phyloP scores from a whole-genome alignment of 2,329 filamentous ascomycete species.

The Elsinoe ampelina region DNA sequence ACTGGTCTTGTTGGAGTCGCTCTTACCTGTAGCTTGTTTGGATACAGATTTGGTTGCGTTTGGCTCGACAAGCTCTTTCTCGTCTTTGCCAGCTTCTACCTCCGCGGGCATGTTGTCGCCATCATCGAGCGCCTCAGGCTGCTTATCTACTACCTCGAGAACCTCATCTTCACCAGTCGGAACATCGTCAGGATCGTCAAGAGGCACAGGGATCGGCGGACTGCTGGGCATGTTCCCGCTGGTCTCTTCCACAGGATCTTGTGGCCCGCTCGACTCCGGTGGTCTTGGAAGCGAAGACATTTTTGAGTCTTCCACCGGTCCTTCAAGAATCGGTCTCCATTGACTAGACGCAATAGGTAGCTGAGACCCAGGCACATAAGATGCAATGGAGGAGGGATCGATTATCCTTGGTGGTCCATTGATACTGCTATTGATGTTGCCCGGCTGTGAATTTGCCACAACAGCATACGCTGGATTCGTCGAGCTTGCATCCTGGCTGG shows the following conservation, averaged over 20 bases:
- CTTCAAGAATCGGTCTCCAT: conserved; percentile 19
- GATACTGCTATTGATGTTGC: conserved; percentile 22
- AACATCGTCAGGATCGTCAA: conserved; percentile 2
- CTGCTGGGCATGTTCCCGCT: conserved; percentile 26
- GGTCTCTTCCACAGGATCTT: conserved; percentile 18
- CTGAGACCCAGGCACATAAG: conserved; percentile 29
- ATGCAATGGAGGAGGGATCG: conserved; percentile 29
- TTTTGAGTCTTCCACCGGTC: conserved; percentile 3
- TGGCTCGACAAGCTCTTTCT: conserved; percentile 14
- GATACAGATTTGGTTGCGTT: background rate
- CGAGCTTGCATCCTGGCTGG: conserved; percentile 1
- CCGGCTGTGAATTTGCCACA: conserved; percentile 38
- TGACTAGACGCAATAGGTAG: conserved; percentile 25
- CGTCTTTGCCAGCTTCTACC: too few species aligned
- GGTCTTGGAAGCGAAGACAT: conserved; percentile 19
- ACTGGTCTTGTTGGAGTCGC: conserved; percentile 13
- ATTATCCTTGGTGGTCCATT: conserved; percentile 23
- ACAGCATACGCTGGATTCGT: background rate
- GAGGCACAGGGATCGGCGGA: conserved; percentile 21
- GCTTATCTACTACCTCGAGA: background rate
- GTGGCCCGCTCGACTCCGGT: conserved; percentile 15
- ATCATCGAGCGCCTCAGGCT: background rate
- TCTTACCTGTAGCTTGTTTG: background rate
- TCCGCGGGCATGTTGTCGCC: background rate
- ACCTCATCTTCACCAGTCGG: conserved; percentile 15